Evolutionary conservation across 306 rosid species (phyloP).

Genomic region (Chamaecrista fasciculata): DNA sequence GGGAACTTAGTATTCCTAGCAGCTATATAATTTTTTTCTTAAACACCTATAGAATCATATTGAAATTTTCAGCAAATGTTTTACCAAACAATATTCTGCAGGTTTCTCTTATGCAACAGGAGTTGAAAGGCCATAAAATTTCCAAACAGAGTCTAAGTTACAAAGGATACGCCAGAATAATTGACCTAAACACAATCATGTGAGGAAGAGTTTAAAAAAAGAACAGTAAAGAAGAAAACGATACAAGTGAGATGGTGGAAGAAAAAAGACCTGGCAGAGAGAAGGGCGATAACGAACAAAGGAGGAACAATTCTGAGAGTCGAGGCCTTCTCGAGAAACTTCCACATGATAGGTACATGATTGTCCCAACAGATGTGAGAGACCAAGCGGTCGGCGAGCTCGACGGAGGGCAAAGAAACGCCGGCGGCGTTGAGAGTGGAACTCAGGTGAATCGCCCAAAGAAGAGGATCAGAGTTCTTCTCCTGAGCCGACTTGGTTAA

Average conservation of each 20-base stretch:
- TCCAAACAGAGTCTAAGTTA: background rate
- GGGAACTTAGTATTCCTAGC: background rate
- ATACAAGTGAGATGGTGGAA: background rate
- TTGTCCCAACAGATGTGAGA: constrained; percentile 75
- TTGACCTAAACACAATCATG: background rate
- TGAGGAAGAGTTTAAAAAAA: background rate
- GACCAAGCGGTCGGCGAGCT: constrained; percentile 72
- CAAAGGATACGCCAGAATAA: background rate
- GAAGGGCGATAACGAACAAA: constrained; percentile 75
- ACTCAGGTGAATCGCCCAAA: constrained; percentile 58
- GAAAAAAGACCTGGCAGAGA: constrained; percentile 57
- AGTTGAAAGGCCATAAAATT: background rate
- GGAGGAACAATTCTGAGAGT: constrained; percentile 60
- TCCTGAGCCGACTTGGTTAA: constrained; percentile 61
- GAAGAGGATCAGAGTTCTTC: constrained; percentile 55
- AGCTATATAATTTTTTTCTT: background rate
- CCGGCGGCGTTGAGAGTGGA: constrained; percentile 47
- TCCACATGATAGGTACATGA: constrained; percentile 75
- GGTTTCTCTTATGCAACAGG: background rate
- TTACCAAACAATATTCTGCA: background rate
- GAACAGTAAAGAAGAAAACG: background rate
- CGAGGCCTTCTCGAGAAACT: constrained; percentile 67
- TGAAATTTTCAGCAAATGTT: background rate
- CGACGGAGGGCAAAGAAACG: constrained; percentile 64
- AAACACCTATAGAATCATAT: background rate